Conservation (phyloP, 805 yeast genomes). For the Ogataea pilisensis region DNA sequence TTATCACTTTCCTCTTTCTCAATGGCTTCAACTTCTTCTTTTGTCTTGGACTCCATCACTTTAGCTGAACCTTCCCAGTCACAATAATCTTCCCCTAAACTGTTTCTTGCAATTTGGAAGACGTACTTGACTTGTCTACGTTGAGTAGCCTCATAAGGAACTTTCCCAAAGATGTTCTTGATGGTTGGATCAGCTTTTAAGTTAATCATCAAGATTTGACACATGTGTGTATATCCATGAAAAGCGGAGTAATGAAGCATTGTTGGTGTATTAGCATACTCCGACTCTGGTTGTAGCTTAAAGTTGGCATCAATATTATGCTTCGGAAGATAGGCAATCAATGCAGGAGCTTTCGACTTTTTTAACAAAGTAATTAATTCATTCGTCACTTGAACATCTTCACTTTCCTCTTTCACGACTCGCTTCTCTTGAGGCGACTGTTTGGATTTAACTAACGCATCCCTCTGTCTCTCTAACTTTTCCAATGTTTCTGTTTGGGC, state of each 20-base stretch:
- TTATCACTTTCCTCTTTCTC: conserved; percentile 33
- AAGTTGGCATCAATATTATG: conserved; percentile 53
- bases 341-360: conserved; percentile 72
- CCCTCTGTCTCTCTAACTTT: conserved; percentile 29
- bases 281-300: conserved; percentile 48
- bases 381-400: conserved; percentile 46
- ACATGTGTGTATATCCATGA: conserved; percentile 63
- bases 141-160: conserved; percentile 65
- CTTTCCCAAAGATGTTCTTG: conserved; percentile 48
- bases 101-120: conserved; percentile 65
- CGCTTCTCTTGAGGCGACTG: conserved; percentile 11
- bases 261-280: conserved; percentile 60
- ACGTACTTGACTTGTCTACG: conserved; percentile 43
- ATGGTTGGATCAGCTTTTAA: conserved; percentile 69
- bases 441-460: conserved; percentile 25
- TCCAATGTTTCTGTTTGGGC: conserved; percentile 30
- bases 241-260: conserved; percentile 74
- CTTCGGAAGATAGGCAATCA: conserved; percentile 57
- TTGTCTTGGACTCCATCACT: conserved; percentile 57
- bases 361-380: conserved; percentile 60
- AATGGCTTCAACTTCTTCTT: conserved; percentile 49
- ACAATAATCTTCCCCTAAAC: conserved; percentile 63
- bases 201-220: conserved; percentile 54
- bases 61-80: conserved; percentile 62
- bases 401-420: conserved; percentile 18